A percentile compares a stretch with the other conserved stretches of the same genome.
phyloP scores from a whole-genome alignment of 768 basidiomycete genomes.

The Lentinula lateritia region DNA sequence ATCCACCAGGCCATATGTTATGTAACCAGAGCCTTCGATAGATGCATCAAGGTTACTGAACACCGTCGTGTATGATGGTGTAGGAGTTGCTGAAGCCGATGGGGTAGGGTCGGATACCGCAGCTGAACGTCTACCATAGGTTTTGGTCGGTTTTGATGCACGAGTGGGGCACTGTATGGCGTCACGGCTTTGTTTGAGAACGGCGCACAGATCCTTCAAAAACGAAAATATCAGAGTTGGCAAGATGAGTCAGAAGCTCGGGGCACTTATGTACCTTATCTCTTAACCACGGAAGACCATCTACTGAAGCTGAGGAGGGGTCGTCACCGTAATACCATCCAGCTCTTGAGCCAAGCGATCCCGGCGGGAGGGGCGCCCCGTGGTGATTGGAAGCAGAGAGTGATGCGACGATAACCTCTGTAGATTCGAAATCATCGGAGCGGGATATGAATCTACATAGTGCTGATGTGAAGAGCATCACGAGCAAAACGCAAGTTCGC shows the following conservation, averaged over 20 bases:
- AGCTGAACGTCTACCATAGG: background rate
- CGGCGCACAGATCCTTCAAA: slow-evolving; percentile 18
- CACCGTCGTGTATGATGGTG: slow-evolving; percentile 18
- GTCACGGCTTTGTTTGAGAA: slow-evolving; percentile 18
- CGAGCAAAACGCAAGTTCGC: too few relatives aligned
- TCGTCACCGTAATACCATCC: slow-evolving; percentile 32
- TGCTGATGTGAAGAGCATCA: too few relatives aligned
- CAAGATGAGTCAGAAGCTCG: too few relatives aligned
- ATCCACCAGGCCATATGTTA: slow-evolving; percentile 31
- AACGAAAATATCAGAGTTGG: too few relatives aligned
- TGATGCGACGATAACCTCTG: background rate
- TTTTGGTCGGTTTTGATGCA: background rate
- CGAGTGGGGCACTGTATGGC: slow-evolving; percentile 17
- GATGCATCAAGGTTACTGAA: slow-evolving; percentile 26
- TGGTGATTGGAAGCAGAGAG: slow-evolving; percentile 21
- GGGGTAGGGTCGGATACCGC: slow-evolving; percentile 10
- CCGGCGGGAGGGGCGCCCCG: slow-evolving; percentile 28
- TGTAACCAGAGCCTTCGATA: slow-evolving; percentile 24
- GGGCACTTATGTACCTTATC: background rate
- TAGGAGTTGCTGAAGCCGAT: slow-evolving; percentile 11
- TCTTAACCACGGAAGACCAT: background rate
- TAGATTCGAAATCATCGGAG: background rate
- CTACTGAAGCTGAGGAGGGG: background rate
- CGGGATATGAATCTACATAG: too few relatives aligned
- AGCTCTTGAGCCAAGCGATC: slow-evolving; percentile 20